Evolutionary conservation across 2,329 filamentous ascomycete species (phyloP).

Genomic region (Didymella glomerata): DNA sequence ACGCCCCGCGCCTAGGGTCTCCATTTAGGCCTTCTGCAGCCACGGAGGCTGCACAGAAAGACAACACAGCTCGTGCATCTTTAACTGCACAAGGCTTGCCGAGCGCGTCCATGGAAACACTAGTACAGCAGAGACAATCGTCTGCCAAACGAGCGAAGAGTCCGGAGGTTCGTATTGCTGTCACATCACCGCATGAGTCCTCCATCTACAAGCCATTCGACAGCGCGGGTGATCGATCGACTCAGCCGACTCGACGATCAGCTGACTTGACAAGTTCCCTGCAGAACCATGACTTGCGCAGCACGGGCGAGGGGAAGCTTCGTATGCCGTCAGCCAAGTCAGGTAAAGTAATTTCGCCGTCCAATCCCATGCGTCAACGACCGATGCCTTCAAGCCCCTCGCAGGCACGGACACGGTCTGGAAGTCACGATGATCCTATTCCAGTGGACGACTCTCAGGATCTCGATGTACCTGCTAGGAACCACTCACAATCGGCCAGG

Average conservation of each 20-base stretch:
- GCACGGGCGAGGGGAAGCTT: not conserved
- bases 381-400: not conserved
- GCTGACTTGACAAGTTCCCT: conserved; percentile 5
- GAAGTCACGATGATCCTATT: conserved; percentile 16
- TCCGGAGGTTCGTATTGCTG: conserved; percentile 12
- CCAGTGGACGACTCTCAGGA: conserved; percentile 19
- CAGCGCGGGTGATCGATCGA: not conserved
- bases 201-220: not conserved
- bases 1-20: not conserved
- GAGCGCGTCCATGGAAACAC: not conserved
- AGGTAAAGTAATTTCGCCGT: not conserved
- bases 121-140: not conserved
- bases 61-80: not conserved
- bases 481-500: not conserved
- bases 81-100: not conserved
- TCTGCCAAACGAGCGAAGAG: not conserved
- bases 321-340: not conserved
- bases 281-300: not conserved
- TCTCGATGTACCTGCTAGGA: not conserved
- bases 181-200: not conserved
- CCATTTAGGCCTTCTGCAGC: not conserved
- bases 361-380: not conserved
- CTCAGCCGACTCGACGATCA: not conserved
- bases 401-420: not conserved
- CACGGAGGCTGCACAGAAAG: not conserved